phyloP scores from a whole-genome alignment of 2,329 filamentous ascomycete species.

The Trichoderma citrinoviride region DNA sequence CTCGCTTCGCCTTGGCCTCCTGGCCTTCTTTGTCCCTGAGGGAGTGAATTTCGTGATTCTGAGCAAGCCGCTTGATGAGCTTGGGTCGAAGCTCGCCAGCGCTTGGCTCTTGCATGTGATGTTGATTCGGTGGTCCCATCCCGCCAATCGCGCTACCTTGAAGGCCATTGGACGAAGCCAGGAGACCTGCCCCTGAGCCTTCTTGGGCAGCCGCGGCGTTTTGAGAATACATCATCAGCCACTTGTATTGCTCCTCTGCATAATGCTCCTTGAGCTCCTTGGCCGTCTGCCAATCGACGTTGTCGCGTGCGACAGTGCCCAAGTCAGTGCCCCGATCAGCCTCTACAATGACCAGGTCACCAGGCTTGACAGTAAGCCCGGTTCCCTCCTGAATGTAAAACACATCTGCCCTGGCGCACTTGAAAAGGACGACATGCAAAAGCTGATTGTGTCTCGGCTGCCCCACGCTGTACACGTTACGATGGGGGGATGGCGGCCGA shows the following conservation, averaged over 20 bases:
- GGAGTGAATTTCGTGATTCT: constrained; percentile 83
- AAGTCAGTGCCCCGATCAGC: constrained; percentile 95
- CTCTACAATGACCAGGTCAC: constrained; percentile 95
- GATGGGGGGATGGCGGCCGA: constrained; percentile 59
- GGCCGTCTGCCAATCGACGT: constrained; percentile 82
- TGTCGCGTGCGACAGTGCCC: constrained; percentile 85
- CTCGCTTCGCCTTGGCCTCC: constrained; percentile 94
- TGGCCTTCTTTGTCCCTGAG: constrained; percentile 95
- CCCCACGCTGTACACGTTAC: constrained; percentile 58
- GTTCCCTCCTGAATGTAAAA: constrained; percentile 98
- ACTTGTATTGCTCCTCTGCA: constrained; percentile 93
- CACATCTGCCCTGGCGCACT: constrained; percentile 90
- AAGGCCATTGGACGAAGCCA: constrained; percentile 61
- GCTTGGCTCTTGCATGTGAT: constrained; percentile 69
- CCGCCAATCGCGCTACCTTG: constrained; percentile 71
- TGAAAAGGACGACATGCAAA: constrained; percentile 91
- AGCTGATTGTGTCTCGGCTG: constrained; percentile 65
- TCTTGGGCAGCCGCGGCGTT: constrained; percentile 64
- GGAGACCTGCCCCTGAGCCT: constrained; percentile 58
- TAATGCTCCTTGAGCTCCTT: constrained; percentile 89
- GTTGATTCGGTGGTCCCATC: constrained; percentile 72
- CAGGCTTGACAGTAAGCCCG: constrained; percentile 82
- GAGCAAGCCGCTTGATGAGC: constrained; percentile 92
- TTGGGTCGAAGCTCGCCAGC: constrained; percentile 85
- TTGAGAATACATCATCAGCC: constrained; percentile 98